Percentiles rank a stretch among this genome's conserved stretches.
These are phyloP conservation scores for Ophiostoma tasmaniense DNA, from an alignment of 2,329 filamentous ascomycete species.

Conservation along the genomic window DNA sequence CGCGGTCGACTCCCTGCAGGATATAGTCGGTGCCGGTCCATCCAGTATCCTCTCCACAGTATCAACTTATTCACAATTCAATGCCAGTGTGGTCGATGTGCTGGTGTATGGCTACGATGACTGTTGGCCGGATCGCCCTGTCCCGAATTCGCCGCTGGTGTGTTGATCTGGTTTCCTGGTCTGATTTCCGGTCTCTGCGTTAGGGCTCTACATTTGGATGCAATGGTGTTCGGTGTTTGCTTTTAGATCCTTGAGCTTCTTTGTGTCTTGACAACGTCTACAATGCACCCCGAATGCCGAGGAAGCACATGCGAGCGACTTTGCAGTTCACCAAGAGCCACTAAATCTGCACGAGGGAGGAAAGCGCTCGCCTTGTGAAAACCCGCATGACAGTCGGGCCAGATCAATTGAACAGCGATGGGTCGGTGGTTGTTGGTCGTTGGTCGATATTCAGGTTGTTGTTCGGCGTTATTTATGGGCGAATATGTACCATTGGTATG, in stretches of 20 bases:
- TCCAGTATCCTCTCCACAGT: too few species aligned
- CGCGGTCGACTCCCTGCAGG: neutral
- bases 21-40: neutral
- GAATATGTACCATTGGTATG: too few species aligned
- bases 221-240: neutral
- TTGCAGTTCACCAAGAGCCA: neutral
- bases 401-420: neutral
- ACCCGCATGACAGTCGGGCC: neutral
- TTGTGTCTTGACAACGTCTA: too few species aligned
- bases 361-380: neutral
- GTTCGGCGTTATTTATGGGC: too few species aligned
- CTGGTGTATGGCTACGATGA: neutral
- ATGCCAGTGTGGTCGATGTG: neutral
- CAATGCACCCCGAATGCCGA: neutral
- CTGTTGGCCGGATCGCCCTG: neutral
- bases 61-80: too few species aligned
- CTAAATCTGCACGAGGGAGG: neutral
- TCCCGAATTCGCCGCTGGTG: neutral
- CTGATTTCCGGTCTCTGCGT: too few species aligned
- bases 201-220: too few species aligned
- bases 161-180: neutral
- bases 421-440: neutral
- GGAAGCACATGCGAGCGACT: neutral
- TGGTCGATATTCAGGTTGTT: too few species aligned
- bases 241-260: neutral